These are phyloP conservation scores for Polytrichum formosum DNA, from an alignment of 225 moss, liverwort and hornwort species.

Conservation along the genomic window DNA sequence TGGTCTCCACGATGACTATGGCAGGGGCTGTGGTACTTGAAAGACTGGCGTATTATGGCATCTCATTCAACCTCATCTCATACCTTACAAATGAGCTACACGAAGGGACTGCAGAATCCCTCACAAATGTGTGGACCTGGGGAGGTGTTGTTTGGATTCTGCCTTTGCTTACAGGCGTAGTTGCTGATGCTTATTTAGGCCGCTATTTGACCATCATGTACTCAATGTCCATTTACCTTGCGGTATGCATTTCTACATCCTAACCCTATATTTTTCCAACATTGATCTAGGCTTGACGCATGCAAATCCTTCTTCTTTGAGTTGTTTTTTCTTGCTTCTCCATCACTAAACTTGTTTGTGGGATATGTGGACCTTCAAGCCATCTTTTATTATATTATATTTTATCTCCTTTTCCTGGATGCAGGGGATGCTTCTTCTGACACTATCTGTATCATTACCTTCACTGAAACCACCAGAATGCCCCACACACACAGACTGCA, in stretches of 20 bases:
- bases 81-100: constrained; percentile 50
- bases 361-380: too few relatives aligned
- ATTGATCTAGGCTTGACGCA: not conserved
- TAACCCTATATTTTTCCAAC: not conserved
- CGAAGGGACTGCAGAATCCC: constrained; percentile 36
- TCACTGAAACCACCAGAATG: constrained; percentile 42
- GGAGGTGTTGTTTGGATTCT: constrained; percentile 46
- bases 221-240: constrained; percentile 27
- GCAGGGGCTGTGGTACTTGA: constrained; percentile 40
- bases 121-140: constrained; percentile 44
- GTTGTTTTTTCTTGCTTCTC: not conserved
- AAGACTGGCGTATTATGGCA: constrained; percentile 36
- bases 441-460: constrained; percentile 39
- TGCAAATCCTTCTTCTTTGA: not conserved
- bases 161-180: constrained; percentile 50
- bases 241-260: constrained; percentile 21
- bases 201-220: constrained; percentile 42
- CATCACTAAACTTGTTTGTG: too few relatives aligned
- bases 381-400: too few relatives aligned
- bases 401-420: not conserved
- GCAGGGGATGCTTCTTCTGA: constrained; percentile 45
- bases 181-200: constrained; percentile 64
- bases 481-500: constrained; percentile 22
- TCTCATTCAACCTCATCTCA: constrained; percentile 45
- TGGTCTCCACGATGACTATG: not conserved